Evolutionary conservation across 768 basidiomycete genomes (phyloP).

Genomic region (Crepidotus variabilis): DNA sequence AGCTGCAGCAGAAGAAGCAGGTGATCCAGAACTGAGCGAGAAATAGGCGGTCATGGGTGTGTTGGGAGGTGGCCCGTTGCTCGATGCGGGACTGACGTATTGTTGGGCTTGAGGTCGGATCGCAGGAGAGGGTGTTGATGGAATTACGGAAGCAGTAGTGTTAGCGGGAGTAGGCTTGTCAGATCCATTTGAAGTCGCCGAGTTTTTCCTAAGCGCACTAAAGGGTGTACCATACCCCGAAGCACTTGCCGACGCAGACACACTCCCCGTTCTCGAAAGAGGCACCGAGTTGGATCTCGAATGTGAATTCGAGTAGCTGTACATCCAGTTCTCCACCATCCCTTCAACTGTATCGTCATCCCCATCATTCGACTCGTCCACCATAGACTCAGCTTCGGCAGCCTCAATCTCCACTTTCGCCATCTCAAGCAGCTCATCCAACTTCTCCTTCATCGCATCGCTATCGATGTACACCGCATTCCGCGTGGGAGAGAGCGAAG

Average conservation of each 20-base stretch:
- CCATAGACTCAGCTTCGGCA: not conserved
- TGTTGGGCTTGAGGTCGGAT: not conserved
- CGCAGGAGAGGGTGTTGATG: not conserved
- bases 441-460: conserved; percentile 23
- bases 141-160: not conserved
- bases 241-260: not conserved
- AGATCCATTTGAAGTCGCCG: not conserved
- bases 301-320: not conserved
- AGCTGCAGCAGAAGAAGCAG: not conserved
- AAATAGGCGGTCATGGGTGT: conserved; percentile 14
- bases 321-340: conserved; percentile 1
- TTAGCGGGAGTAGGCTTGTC: not conserved
- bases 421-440: conserved; percentile 20
- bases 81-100: not conserved
- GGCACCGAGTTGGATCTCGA: not conserved
- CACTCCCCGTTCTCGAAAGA: not conserved
- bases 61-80: conserved; percentile 15
- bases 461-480: conserved; percentile 35
- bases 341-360: conserved; percentile 4
- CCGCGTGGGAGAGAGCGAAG: conserved; percentile 8
- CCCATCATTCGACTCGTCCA: conserved; percentile 1
- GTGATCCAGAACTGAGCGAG: not conserved
- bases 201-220: not conserved
- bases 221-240: not conserved
- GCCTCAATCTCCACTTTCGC: conserved; percentile 12